Conservation (phyloP, 345 rosid species). For the Psidium friedrichsthalianum region DNA sequence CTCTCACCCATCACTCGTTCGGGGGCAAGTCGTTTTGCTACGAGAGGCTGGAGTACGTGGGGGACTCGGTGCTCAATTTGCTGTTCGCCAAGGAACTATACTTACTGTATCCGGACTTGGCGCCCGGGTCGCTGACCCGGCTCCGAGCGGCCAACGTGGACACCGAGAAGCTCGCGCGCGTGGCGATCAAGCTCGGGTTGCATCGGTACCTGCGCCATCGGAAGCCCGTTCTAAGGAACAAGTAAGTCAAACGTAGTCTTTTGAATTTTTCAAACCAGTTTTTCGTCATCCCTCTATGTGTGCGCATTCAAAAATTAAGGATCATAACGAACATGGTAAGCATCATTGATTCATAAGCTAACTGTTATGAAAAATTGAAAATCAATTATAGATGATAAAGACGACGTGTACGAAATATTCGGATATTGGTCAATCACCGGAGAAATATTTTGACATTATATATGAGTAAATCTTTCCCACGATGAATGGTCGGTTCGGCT, state of each 20-base stretch:
- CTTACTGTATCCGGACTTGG: slow-evolving; percentile 19
- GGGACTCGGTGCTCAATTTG: slow-evolving; percentile 38
- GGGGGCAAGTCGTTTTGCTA: slow-evolving; percentile 14
- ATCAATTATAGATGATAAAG: too few species aligned
- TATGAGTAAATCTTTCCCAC: too few species aligned
- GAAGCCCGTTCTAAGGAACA: slow-evolving; percentile 43
- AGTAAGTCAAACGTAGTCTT: slow-evolving; percentile 11
- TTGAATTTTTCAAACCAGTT: not conserved
- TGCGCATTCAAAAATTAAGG: too few species aligned
- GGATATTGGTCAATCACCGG: too few species aligned
- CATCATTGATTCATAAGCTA: too few species aligned
- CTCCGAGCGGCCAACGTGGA: slow-evolving; percentile 61
- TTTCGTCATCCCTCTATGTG: too few species aligned
- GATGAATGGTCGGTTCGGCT: too few species aligned
- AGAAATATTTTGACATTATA: too few species aligned
- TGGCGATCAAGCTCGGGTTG: slow-evolving; percentile 37
- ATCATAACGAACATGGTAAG: too few species aligned
- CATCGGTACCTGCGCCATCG: slow-evolving; percentile 41
- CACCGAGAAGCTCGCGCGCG: slow-evolving; percentile 60
- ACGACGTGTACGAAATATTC: too few species aligned
- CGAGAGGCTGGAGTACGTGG: slow-evolving; percentile 40
- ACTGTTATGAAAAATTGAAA: too few species aligned
- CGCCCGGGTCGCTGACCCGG: slow-evolving; percentile 44
- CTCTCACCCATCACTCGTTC: slow-evolving; percentile 34
- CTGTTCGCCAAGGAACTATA: slow-evolving; percentile 25